These are phyloP conservation scores for Bidens hawaiensis DNA, from an alignment of 140 eudicot genomes.

Conservation along the genomic window DNA sequence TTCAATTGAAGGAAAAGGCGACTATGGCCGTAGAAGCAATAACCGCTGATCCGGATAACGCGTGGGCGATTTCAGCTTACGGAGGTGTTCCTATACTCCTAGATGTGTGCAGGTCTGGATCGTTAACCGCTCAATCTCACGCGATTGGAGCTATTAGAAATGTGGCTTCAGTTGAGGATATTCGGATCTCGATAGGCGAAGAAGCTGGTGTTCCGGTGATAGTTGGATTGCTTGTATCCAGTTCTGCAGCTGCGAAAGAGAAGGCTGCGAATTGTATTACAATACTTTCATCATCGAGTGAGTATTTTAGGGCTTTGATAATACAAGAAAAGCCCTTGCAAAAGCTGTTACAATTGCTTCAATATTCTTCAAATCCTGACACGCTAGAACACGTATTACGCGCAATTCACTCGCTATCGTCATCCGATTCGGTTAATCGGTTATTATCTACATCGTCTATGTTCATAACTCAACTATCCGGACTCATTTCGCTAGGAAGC, in stretches of 20 bases:
- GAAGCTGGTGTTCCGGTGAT: constrained; percentile 68
- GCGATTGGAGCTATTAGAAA: constrained; percentile 71
- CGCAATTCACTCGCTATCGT: constrained; percentile 58
- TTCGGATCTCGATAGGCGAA: constrained; percentile 45
- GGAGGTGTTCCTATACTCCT: constrained; percentile 64
- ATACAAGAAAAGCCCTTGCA: constrained; percentile 55
- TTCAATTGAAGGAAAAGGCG: constrained; percentile 59
- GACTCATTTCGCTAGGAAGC: constrained; percentile 49
- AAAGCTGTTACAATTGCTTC: constrained; percentile 45
- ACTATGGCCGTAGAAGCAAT: constrained; percentile 68
- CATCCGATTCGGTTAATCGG: constrained; percentile 40
- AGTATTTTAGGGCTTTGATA: constrained; percentile 38
- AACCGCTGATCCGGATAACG: constrained; percentile 71
- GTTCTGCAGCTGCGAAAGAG: constrained; percentile 42
- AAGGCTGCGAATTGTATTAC: constrained; percentile 64
- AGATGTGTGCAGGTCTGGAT: constrained; percentile 67
- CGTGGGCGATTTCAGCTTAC: constrained; percentile 84
- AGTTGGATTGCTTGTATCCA: constrained; percentile 43
- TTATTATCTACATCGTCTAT: constrained; percentile 42
- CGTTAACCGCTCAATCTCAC: constrained; percentile 47
- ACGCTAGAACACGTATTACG: constrained; percentile 65
- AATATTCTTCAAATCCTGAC: constrained; percentile 50
- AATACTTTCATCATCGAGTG: constrained; percentile 54
- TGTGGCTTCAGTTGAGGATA: constrained; percentile 61
- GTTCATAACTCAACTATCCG: constrained; percentile 50